Evolutionary conservation across 768 basidiomycete species (phyloP), one percentile per base, ranked within the genome.

Genomic region (Steccherinum ochraceum): DNA sequence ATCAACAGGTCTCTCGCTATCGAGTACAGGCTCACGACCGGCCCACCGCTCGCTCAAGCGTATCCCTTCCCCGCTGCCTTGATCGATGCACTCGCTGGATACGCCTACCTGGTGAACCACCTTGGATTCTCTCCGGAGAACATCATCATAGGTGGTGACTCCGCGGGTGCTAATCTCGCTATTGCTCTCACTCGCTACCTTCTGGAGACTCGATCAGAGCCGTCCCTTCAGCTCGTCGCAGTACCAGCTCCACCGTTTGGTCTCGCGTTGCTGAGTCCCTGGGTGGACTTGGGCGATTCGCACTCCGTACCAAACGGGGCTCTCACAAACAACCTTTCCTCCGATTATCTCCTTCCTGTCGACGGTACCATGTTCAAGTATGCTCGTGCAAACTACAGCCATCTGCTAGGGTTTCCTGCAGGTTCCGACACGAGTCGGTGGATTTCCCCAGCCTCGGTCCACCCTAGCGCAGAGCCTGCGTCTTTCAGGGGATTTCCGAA

Each of bases 211-310:
- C 56, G n/a, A 5, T 7, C 13, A 7, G 23, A 46, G 11, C 45
- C 45, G 12, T 5, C 16, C n/a, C 19, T 43, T 19, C 11, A 7
- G 7, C 7, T 74, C 57, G 49, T 74, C 21, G 50, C 50, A 2
- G 23, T 42, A 20, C 42, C 42, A 1, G 23, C 19, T 3, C 42
- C 50, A 16, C 50, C 50, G 3, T 13, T 16, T 7, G 52, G 24
- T 2, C 39, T 85, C 1, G 57, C 85, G 39, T 66, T 81, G 3
- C 68, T 79, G 35, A 81, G 80, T 0, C 80, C 83, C 0, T 80
- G 77, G 77, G 56, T 59, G n/a, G 83, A 85, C 56, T 54, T 79
- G 10, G 52, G 55, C 2, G 16, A 20, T 2, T 45, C 53, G 21
- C 52, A 54, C n/a, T 7, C 7, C 21, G 41, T 7, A 11, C 21